These are phyloP conservation scores for Coleophoma eucalyptorum DNA, from an alignment of 2,329 filamentous ascomycete genomes.

Conservation along the genomic window DNA sequence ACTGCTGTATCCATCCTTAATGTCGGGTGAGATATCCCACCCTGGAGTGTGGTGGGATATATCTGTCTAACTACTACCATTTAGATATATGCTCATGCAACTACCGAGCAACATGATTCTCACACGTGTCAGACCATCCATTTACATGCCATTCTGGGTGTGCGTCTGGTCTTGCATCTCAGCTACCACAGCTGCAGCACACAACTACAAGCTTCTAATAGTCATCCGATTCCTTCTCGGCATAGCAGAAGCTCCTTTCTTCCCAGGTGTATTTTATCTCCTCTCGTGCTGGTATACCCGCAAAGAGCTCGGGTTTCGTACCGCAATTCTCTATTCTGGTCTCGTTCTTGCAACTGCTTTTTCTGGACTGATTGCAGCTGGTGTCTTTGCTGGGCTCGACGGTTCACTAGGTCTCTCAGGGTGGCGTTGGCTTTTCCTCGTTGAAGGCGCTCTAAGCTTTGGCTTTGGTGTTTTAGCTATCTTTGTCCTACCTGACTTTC, in stretches of 20 bases:
- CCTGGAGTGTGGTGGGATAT: too few relatives aligned
- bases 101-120: conserved; percentile 46
- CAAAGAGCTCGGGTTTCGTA: conserved; percentile 27
- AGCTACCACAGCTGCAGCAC: conserved; percentile 32
- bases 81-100: conserved; percentile 41
- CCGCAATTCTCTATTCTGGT: conserved; percentile 31
- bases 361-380: conserved; percentile 30
- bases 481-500: conserved; percentile 45
- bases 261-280: conserved; percentile 41
- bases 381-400: conserved; percentile 28
- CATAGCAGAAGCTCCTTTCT: conserved; percentile 38
- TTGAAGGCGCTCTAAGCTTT: conserved; percentile 26
- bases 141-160: conserved; percentile 2
- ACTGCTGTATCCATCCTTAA: conserved; percentile 7
- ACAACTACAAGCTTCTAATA: conserved; percentile 31
- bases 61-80: too few relatives aligned
- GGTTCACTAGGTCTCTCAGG: conserved; percentile 28
- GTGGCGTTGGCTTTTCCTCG: conserved; percentile 38
- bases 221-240: conserved; percentile 39
- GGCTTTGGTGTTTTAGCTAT: not conserved
- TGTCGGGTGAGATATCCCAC: conserved; percentile 29
- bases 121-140: conserved; percentile 24
- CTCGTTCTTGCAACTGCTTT: conserved; percentile 31
- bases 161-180: conserved; percentile 43
- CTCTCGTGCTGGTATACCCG: conserved; percentile 43